Evolutionary conservation across 768 basidiomycete genomes (phyloP), one percentile per base, ranked within the genome.

Genomic region (Tricholoma terreum): DNA sequence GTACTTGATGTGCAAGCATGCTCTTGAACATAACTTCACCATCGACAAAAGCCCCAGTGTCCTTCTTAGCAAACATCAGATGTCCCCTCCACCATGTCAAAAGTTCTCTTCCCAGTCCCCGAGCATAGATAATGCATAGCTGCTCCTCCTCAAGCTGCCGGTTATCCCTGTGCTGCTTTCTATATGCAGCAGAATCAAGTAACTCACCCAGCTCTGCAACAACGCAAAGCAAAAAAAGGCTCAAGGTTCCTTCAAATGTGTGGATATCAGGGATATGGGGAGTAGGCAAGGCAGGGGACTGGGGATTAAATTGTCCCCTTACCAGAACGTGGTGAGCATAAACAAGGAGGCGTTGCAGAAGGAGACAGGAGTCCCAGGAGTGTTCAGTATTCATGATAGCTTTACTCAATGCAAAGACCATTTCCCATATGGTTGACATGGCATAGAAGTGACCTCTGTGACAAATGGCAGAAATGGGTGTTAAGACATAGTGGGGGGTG

Each of bases 401-500:
- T 4, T 9, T 17, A 10, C 22, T 36, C 6, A 4, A 11, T 4
- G 22, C 50, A 19, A 10, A 30, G 27, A 48, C 33, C 2, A 49
- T 48, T 11, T 55, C 55, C 7, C n/a, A 15, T 4, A 64, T 50
- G 2, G 61, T 58, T 12, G 48, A 38, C 2, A 51, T 42, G 4
- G 50, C 4, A 38, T 58, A 56, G 30, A 49, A 65, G 43, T 62
- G 63, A 0, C 56, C 61, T 6, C 63, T 61, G 19, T 34, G 33
- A 42, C 53, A 58, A 15, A 62, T 58, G 30, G 61, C n/a, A 12
- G 38, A 12, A 8, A 24, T 15, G 0, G 55, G 54, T 0, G 54
- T 62, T 2, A 56, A 8, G 0, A 65, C 61, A 17, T 48, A 27
- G 50, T 65, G 63, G 17, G 58, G 57, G 4, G 60, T 61, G 22